Conservation (phyloP, 306 rosid species). For the Purshia tridentata region DNA sequence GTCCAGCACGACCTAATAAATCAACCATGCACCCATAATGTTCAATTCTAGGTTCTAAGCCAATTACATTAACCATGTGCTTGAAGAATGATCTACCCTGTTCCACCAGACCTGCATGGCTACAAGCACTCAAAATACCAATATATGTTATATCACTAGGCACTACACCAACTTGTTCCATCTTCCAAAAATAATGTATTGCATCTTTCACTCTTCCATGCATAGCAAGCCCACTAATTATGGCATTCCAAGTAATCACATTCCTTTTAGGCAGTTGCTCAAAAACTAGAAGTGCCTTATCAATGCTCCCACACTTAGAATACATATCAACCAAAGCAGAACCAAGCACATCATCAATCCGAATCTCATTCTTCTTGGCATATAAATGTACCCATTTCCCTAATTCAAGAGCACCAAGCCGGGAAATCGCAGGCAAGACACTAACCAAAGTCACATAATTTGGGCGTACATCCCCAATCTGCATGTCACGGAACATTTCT, state of each 20-base stretch:
- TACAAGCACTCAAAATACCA: constrained; percentile 65
- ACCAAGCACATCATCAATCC: constrained; percentile 64
- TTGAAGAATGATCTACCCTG: constrained; percentile 54
- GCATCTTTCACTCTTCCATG: constrained; percentile 57
- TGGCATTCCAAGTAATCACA: constrained; percentile 66
- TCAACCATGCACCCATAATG: constrained; percentile 89
- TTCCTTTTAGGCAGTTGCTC: constrained; percentile 54
- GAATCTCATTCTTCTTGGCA: constrained; percentile 48
- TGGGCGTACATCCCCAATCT: constrained; percentile 41
- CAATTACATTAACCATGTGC: constrained; percentile 50
- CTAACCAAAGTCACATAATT: constrained; percentile 74
- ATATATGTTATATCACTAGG: constrained; percentile 74
- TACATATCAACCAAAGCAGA: constrained; percentile 81
- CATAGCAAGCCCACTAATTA: constrained; percentile 71
- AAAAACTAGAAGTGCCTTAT: constrained; percentile 73
- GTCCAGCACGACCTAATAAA: constrained; percentile 64
- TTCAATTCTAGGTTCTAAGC: constrained; percentile 64
- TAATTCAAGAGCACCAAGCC: constrained; percentile 65
- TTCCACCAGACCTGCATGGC: constrained; percentile 71
- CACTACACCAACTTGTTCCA: constrained; percentile 48
- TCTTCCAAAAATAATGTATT: constrained; percentile 44
- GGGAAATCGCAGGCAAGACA: constrained; percentile 64
- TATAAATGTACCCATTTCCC: constrained; percentile 79
- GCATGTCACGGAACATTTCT: constrained; percentile 61
- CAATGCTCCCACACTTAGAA: constrained; percentile 70